These are phyloP conservation scores for Lecanoromycetidae sp. DNA, from an alignment of 2,329 filamentous ascomycete genomes.

Conservation along the genomic window DNA sequence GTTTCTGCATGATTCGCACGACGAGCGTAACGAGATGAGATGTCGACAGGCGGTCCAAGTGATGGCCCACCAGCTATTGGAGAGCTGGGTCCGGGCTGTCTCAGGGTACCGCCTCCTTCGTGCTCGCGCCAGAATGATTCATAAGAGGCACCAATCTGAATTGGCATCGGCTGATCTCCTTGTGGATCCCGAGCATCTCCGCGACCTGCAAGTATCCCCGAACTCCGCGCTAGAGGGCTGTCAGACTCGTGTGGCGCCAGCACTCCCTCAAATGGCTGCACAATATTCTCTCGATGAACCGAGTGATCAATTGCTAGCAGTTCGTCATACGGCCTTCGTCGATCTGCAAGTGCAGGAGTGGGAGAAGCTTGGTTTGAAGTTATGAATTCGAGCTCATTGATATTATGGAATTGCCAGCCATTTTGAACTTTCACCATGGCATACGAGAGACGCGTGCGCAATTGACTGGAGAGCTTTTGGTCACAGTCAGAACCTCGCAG, in stretches of 20 bases:
- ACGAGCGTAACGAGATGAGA: slow-evolving; percentile 28
- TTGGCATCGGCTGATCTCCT: too few relatives aligned
- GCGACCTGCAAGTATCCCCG: neutral
- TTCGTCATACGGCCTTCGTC: slow-evolving; percentile 41
- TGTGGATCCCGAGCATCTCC: neutral
- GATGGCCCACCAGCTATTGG: slow-evolving; percentile 19
- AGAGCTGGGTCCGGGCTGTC: neutral
- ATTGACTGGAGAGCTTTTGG: slow-evolving; percentile 57
- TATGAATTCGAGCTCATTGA: slow-evolving; percentile 65
- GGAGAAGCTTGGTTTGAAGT: slow-evolving; percentile 58
- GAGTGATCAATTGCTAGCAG: slow-evolving; percentile 34
- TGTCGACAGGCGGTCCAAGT: slow-evolving; percentile 35
- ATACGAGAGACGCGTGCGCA: slow-evolving; percentile 76
- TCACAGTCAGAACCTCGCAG: neutral
- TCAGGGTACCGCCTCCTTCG: slow-evolving; percentile 23
- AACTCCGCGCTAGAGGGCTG: neutral
- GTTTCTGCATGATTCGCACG: slow-evolving; percentile 29
- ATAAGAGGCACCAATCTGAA: slow-evolving; percentile 29
- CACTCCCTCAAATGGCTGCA: neutral
- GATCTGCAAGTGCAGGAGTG: slow-evolving; percentile 45
- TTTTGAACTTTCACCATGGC: slow-evolving; percentile 89
- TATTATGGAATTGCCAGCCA: slow-evolving; percentile 68
- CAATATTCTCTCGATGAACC: neutral
- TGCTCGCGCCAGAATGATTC: slow-evolving; percentile 38
- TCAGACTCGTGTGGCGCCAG: neutral